Conservation (phyloP, 805 yeast genomes). For the Starmerella vitae region DNA sequence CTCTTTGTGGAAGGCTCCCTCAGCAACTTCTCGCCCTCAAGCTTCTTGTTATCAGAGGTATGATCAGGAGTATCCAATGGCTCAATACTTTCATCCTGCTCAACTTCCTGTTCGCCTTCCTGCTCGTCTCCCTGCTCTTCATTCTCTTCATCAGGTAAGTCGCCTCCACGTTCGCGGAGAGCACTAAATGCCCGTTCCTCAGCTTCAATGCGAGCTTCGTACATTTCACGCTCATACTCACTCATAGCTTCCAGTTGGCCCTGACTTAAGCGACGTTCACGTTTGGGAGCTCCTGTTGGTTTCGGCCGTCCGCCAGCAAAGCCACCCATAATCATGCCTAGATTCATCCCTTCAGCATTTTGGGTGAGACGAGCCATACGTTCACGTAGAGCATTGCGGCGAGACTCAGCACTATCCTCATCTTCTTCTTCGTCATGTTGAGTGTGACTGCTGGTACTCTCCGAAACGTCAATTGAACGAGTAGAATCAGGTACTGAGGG, state of each 20-base stretch:
- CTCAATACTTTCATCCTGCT: too few relatives aligned
- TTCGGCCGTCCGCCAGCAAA: slow-evolving; percentile 3
- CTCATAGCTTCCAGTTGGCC: slow-evolving; percentile 16
- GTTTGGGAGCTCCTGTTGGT: slow-evolving; percentile 1
- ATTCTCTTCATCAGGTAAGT: background rate
- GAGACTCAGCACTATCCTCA: slow-evolving; percentile 38
- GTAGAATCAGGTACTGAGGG: background rate
- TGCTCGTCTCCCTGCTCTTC: background rate
- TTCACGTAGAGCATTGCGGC: slow-evolving; percentile 65
- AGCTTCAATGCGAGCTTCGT: slow-evolving; percentile 19
- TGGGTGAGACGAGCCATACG: slow-evolving; percentile 95
- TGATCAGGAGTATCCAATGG: background rate
- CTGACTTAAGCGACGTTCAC: slow-evolving; percentile 13
- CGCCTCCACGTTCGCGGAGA: too few relatives aligned
- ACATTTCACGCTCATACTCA: slow-evolving; percentile 17
- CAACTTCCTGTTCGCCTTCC: too few relatives aligned
- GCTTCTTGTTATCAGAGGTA: background rate
- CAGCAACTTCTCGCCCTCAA: too few relatives aligned
- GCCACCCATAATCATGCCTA: slow-evolving; percentile 23
- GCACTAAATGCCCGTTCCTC: slow-evolving; percentile 15
- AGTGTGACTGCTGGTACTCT: background rate
- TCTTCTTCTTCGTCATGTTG: slow-evolving; percentile 5
- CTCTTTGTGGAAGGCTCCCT: too few relatives aligned
- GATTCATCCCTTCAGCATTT: slow-evolving; percentile 69
- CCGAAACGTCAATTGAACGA: background rate